phyloP scores from a whole-genome alignment of 2,329 filamentous ascomycete genomes.

The Juglanconis oblonga region DNA sequence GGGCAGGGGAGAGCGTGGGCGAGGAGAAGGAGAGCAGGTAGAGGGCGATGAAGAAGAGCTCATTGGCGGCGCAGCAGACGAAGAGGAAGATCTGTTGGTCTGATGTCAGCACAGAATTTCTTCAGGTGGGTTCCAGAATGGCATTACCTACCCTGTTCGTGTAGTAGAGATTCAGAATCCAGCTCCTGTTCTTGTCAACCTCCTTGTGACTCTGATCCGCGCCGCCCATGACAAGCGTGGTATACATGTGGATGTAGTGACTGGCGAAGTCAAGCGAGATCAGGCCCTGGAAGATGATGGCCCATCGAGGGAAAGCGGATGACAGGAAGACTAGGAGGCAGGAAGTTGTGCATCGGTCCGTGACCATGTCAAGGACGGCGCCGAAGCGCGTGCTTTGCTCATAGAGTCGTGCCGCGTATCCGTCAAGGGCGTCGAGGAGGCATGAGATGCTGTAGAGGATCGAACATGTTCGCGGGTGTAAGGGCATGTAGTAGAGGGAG shows the following conservation, averaged over 20 bases:
- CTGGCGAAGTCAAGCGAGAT: slow-evolving; percentile 92
- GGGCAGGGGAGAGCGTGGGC: slow-evolving; percentile 80
- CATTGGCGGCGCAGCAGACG: slow-evolving; percentile 84
- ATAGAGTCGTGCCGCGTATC: slow-evolving; percentile 83
- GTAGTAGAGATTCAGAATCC: slow-evolving; percentile 92
- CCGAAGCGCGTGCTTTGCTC: slow-evolving; percentile 95
- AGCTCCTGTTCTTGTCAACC: slow-evolving; percentile 82
- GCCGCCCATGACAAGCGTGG: slow-evolving; percentile 84
- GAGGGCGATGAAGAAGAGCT: slow-evolving; percentile 95
- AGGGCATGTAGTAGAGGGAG: slow-evolving; percentile 97
- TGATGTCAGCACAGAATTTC: not conserved
- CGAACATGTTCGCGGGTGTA: slow-evolving; percentile 94
- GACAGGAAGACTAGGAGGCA: slow-evolving; percentile 93
- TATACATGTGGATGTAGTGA: slow-evolving; percentile 99
- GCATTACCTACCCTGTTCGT: slow-evolving; percentile 75
- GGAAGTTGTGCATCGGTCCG: slow-evolving; percentile 92
- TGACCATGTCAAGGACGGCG: slow-evolving; percentile 98
- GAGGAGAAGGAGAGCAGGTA: slow-evolving; percentile 98
- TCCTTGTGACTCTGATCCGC: slow-evolving; percentile 85
- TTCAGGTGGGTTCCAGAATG: not conserved
- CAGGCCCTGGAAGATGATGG: slow-evolving; percentile 88
- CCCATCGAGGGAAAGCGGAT: slow-evolving; percentile 91
- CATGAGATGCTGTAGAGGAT: slow-evolving; percentile 91
- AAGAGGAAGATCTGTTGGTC: slow-evolving; percentile 79
- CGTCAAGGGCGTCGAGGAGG: slow-evolving; percentile 91